phyloP scores from a whole-genome alignment of 148 eudicot genomes.

The Vaccinium vitisidaea region DNA sequence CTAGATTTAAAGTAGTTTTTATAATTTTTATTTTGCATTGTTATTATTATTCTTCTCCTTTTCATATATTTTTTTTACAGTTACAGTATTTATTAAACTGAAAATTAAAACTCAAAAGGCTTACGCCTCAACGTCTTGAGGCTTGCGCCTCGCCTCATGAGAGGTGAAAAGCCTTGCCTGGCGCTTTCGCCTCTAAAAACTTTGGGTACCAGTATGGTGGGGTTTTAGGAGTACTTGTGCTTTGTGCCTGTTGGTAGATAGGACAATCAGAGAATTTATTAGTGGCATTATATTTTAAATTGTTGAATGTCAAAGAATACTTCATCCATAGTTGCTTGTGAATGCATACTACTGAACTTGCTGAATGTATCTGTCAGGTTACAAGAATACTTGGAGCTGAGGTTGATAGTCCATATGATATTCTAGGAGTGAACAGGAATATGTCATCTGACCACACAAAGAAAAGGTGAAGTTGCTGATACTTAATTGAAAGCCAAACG shows the following conservation, averaged over 20 bases:
- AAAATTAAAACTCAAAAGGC: no score
- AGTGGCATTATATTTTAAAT: neutral
- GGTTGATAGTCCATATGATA: slow-evolving; percentile 79
- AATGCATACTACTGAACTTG: neutral
- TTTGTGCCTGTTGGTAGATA: neutral
- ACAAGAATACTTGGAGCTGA: slow-evolving; percentile 85
- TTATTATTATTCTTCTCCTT: no score
- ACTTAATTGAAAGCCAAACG: neutral
- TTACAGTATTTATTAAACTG: no score
- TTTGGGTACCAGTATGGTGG: no score
- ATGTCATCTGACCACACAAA: slow-evolving; percentile 77
- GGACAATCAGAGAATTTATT: neutral
- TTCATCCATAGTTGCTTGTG: neutral
- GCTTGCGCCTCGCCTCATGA: no score
- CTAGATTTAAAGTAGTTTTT: no score
- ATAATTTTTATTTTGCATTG: no score
- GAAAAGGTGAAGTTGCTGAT: slow-evolving; percentile 55
- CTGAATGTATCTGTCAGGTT: slow-evolving; percentile 43
- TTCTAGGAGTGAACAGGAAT: slow-evolving; percentile 78
- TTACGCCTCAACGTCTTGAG: no score
- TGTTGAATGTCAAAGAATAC: neutral
- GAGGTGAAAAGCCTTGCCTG: no score
- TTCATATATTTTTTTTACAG: no score
- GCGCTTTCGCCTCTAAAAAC: no score
- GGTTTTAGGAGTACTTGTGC: no score